These are phyloP conservation scores for Conticribra guillardii DNA, from an alignment of 108 stramenopile species.

Conservation along the genomic window DNA sequence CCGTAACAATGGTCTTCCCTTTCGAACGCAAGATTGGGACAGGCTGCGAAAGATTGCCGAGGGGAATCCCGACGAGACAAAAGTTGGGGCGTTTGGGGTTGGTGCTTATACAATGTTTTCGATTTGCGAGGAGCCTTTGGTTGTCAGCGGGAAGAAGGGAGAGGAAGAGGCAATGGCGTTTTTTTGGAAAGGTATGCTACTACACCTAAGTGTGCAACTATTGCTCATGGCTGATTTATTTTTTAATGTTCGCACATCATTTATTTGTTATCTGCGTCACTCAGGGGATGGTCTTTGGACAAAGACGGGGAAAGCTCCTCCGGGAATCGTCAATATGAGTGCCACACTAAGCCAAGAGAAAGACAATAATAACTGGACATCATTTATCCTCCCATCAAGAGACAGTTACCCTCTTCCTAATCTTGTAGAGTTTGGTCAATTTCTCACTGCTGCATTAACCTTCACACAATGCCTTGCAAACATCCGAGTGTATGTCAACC, in stretches of 20 bases:
- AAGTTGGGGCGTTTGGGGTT: constrained; percentile 85
- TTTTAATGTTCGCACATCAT: neutral
- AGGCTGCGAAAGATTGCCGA: constrained; percentile 86
- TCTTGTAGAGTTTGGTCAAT: constrained; percentile 73
- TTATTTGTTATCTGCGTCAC: neutral
- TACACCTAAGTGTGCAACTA: too few relatives aligned
- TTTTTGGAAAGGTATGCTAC: constrained; percentile 71
- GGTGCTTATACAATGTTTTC: constrained; percentile 90
- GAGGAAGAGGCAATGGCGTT: constrained; percentile 66
- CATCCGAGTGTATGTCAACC: constrained; percentile 68
- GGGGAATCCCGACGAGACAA: constrained; percentile 81
- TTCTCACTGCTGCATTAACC: constrained; percentile 72
- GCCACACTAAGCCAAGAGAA: constrained; percentile 11
- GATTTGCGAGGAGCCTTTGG: constrained; percentile 84
- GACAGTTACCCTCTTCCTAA: constrained; percentile 77
- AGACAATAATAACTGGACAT: constrained; percentile 63
- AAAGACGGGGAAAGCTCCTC: constrained; percentile 50
- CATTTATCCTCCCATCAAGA: constrained; percentile 73
- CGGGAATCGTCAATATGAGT: constrained; percentile 31
- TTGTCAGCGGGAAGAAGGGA: constrained; percentile 58
- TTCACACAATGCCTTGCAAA: constrained; percentile 67
- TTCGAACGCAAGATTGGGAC: constrained; percentile 84
- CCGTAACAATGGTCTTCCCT: constrained; percentile 81
- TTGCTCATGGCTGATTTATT: too few relatives aligned
- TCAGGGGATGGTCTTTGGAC: constrained; percentile 71